Conservation (phyloP, 2,329 filamentous ascomycete genomes). For the Colletotrichum sp. region DNA sequence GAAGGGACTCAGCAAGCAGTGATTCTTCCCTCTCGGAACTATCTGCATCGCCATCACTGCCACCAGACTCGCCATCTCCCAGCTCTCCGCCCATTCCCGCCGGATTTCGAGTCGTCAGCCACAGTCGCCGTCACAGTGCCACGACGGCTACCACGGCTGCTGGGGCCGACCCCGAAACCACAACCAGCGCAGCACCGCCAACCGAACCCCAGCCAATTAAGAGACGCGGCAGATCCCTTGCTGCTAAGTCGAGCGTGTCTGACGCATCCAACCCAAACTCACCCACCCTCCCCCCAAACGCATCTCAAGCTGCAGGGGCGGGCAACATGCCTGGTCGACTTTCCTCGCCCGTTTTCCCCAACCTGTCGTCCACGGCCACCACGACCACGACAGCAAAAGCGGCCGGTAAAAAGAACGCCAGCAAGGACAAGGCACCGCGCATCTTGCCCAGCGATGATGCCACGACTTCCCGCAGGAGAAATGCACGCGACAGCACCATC, state of each 20-base stretch:
- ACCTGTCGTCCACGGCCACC: conserved; percentile 23
- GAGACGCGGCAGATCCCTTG: conserved; percentile 42
- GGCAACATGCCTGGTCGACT: conserved; percentile 43
- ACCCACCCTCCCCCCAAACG: conserved; percentile 27
- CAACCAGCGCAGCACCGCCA: conserved; percentile 19
- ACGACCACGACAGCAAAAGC: conserved; percentile 4
- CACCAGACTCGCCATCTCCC: conserved; percentile 37
- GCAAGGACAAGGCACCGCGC: conserved; percentile 23
- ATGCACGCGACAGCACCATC: conserved; percentile 44
- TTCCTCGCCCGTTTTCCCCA: conserved; percentile 36
- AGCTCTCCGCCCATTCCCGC: conserved; percentile 26
- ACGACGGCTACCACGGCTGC: conserved; percentile 20
- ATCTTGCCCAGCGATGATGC: conserved; percentile 25
- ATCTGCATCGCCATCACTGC: conserved; percentile 28
- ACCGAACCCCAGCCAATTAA: conserved; percentile 40
- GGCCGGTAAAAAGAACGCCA: conserved; percentile 28
- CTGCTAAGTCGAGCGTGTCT: conserved; percentile 40
- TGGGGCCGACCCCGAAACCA: conserved; percentile 20
- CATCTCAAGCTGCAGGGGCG: conserved; percentile 28
- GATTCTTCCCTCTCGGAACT: conserved; percentile 48
- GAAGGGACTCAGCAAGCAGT: conserved; percentile 42
- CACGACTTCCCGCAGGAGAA: conserved; percentile 38
- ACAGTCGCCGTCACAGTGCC: conserved; percentile 22
- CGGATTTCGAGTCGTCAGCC: conserved; percentile 13
- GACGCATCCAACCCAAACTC: conserved; percentile 41